These are phyloP conservation scores for Salmacisia buchloeana DNA, from an alignment of 1,284 basidiomycete genomes.

Conservation along the genomic window DNA sequence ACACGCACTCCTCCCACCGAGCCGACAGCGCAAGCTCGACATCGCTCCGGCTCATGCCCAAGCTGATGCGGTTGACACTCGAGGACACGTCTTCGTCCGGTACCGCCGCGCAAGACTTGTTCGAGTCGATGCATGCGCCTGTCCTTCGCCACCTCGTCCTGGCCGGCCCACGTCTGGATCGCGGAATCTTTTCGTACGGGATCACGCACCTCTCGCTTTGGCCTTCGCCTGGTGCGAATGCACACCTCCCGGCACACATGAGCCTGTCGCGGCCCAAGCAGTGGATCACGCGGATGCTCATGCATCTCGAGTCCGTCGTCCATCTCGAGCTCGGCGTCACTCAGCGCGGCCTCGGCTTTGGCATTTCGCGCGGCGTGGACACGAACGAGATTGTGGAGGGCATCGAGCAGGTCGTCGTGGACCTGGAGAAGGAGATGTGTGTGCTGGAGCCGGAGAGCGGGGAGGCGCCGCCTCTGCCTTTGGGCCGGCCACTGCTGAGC, in stretches of 20 bases:
- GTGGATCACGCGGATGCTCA: not conserved
- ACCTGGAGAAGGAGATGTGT: not conserved
- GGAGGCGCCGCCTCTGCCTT: not conserved
- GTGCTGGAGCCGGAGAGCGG: conserved; percentile 1
- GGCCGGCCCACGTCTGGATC: not conserved
- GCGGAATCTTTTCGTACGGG: not conserved
- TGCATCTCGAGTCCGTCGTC: not conserved
- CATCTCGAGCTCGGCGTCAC: not conserved
- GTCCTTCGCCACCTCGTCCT: not conserved
- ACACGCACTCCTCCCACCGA: no score
- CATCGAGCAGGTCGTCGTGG: not conserved
- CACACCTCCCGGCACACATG: not conserved
- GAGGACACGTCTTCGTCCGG: not conserved
- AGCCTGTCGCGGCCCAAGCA: not conserved
- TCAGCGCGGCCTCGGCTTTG: not conserved
- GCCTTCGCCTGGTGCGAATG: not conserved
- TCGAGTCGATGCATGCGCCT: not conserved
- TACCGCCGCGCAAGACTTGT: not conserved
- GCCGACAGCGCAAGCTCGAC: no score
- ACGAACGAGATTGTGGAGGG: not conserved
- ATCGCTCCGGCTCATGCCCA: not conserved
- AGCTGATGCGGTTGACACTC: not conserved
- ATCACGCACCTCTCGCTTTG: not conserved
- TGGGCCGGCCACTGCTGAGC: not conserved
- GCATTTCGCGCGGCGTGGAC: not conserved